Conservation (phyloP, 1,284 basidiomycete genomes). For the Pyrrhoderma lamaoense region DNA sequence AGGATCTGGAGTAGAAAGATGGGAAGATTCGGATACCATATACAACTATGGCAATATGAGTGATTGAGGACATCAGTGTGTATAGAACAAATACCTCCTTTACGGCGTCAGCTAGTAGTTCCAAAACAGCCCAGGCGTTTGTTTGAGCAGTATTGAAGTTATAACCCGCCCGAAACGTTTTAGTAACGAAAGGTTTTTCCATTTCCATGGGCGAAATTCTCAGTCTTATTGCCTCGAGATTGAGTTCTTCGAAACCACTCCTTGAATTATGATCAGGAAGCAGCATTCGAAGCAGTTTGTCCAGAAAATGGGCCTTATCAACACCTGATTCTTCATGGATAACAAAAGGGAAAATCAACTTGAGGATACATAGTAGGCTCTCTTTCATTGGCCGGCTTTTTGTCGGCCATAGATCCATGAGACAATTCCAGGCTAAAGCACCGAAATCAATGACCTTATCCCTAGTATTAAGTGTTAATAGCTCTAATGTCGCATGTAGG, state of each 20-base stretch:
- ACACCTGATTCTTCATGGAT: constrained; percentile 26
- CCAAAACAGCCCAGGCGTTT: constrained; percentile 72
- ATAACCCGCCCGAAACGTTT: constrained; percentile 64
- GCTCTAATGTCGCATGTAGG: constrained; percentile 61
- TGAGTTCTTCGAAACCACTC: constrained; percentile 55
- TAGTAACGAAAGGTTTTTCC: constrained; percentile 44
- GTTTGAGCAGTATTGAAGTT: constrained; percentile 67
- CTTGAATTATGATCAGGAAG: constrained; percentile 50
- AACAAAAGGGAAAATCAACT: constrained; percentile 66
- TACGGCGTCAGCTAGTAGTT: constrained; percentile 79
- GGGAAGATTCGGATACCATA: constrained; percentile 50
- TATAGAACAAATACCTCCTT: constrained; percentile 42
- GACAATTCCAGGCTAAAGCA: constrained; percentile 48
- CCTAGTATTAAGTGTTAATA: constrained; percentile 67
- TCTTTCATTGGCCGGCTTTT: constrained; percentile 67
- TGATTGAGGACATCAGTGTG: constrained; percentile 11
- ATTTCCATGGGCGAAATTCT: constrained; percentile 30
- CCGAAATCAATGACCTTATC: constrained; percentile 54
- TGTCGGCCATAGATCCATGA: constrained; percentile 69
- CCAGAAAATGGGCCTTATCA: constrained; percentile 36
- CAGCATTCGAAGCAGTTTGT: constrained; percentile 46
- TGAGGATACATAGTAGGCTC: constrained; percentile 59
- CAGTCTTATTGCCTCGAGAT: constrained; percentile 58
- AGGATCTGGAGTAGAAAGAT: constrained; percentile 26
- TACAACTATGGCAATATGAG: constrained; percentile 44